phyloP scores from a whole-genome alignment of 495 filamentous ascomycete species.

The Neurospora tetrasperma region DNA sequence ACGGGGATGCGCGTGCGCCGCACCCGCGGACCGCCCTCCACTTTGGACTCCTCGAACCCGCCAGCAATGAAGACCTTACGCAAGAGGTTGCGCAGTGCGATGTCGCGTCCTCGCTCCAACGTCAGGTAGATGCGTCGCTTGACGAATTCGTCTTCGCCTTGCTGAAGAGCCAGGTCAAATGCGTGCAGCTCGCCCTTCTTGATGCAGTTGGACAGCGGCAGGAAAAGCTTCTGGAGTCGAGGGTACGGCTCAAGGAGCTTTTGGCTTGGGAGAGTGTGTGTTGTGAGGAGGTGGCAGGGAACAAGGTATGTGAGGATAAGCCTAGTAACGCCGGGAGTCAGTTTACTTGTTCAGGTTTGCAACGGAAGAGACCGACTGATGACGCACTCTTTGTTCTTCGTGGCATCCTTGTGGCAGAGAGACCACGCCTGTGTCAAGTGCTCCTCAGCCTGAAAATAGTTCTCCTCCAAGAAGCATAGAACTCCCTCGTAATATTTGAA shows the following conservation, averaged over 20 bases:
- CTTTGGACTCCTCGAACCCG: conserved; percentile 65
- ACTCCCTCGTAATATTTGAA: conserved; percentile 94
- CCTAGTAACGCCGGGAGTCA: conserved; percentile 30
- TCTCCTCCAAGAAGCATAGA: conserved; percentile 81
- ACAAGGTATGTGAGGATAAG: conserved; percentile 93
- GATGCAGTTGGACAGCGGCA: conserved; percentile 66
- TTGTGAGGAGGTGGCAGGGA: conserved; percentile 80
- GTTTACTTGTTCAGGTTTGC: neutral
- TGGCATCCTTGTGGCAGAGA: conserved; percentile 60
- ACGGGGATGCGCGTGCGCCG: conserved; percentile 71
- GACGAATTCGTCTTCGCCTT: conserved; percentile 79
- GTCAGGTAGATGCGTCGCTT: conserved; percentile 93
- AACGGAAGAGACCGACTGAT: neutral
- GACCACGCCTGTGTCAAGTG: conserved; percentile 67
- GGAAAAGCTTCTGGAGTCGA: conserved; percentile 65
- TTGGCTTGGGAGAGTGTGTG: conserved; percentile 66
- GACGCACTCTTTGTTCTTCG: conserved; percentile 68
- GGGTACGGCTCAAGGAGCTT: conserved; percentile 65
- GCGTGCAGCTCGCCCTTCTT: conserved; percentile 68
- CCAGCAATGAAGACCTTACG: conserved; percentile 79
- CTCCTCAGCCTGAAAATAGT: conserved; percentile 77
- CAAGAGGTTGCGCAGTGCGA: conserved; percentile 79
- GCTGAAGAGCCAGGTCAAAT: conserved; percentile 74
- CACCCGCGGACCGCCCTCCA: conserved; percentile 45
- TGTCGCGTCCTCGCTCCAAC: conserved; percentile 81